These are phyloP conservation scores for Marchantia polymorpha DNA, from an alignment of 225 moss, liverwort and hornwort genomes.

Conservation along the genomic window DNA sequence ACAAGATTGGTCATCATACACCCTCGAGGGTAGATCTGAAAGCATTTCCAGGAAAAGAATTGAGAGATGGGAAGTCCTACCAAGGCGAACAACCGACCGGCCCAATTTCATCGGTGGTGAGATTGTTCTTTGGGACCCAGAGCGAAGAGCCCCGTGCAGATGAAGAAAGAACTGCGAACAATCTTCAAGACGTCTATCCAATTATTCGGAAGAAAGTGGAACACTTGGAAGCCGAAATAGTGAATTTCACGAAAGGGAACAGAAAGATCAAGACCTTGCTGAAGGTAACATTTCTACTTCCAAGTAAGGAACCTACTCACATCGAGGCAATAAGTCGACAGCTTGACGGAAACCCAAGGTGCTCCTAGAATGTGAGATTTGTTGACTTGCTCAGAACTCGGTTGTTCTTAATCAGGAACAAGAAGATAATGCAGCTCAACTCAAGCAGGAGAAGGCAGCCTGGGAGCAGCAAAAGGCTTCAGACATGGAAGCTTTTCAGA, in stretches of 20 bases:
- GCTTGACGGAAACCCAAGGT: background rate
- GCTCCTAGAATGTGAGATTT: background rate
- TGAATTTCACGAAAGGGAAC: constrained; percentile 26
- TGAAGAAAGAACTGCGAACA: background rate
- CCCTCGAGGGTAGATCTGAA: background rate
- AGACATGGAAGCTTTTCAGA: constrained; percentile 28
- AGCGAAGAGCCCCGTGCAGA: background rate
- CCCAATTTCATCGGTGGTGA: constrained; percentile 32
- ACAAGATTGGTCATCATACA: background rate
- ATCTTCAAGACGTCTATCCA: constrained; percentile 10
- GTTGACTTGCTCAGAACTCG: background rate
- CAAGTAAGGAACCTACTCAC: background rate
- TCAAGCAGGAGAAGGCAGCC: constrained; percentile 25
- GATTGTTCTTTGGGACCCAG: constrained; percentile 22
- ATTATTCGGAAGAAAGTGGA: constrained; percentile 29
- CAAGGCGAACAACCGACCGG: background rate
- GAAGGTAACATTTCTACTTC: constrained; percentile 20
- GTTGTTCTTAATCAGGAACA: constrained; percentile 25
- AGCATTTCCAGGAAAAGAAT: background rate
- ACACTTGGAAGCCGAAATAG: constrained; percentile 36
- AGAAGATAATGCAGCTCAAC: constrained; percentile 19
- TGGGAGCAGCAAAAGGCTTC: constrained; percentile 39
- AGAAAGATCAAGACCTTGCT: constrained; percentile 21
- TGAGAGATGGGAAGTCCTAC: background rate
- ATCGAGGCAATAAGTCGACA: too few relatives aligned